A percentile compares a stretch with the other conserved stretches of the same genome.
Conservation (phyloP, 176 grass and related monocot genomes). For the Carex scoparia region DNA sequence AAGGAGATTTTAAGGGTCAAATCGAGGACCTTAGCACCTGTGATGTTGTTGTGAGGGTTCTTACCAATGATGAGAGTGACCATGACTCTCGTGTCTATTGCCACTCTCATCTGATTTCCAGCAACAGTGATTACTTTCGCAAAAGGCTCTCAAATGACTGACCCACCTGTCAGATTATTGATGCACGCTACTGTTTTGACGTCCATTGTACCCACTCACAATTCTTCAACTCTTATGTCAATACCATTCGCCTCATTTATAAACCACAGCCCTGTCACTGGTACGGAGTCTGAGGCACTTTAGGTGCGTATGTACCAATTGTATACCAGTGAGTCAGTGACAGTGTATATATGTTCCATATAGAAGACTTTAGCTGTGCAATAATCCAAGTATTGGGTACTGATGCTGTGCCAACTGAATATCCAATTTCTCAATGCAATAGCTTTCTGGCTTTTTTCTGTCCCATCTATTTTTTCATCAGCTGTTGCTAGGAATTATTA, state of each 20-base stretch:
- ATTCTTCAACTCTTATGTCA: conserved; percentile 69
- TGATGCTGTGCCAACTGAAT: not conserved
- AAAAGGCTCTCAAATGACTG: conserved; percentile 82
- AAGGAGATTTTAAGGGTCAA: conserved; percentile 22
- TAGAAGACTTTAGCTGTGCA: not conserved
- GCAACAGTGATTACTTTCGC: conserved; percentile 71
- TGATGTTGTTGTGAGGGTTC: conserved; percentile 85
- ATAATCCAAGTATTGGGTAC: not conserved
- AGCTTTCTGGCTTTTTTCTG: not conserved
- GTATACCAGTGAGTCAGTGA: too few species aligned
- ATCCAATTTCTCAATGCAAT: not conserved
- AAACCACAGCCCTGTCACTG: conserved; percentile 49
- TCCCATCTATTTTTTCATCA: not conserved
- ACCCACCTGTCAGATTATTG: conserved; percentile 94
- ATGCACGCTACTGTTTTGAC: conserved; percentile 74
- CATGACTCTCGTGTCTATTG: conserved; percentile 91
- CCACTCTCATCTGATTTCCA: conserved; percentile 55
- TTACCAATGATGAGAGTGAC: conserved; percentile 49
- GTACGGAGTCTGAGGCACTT: conserved; percentile 69
- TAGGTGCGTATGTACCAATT: conserved; percentile 27
- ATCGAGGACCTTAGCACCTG: conserved; percentile 68
- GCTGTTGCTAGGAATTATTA: not conserved
- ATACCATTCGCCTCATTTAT: conserved; percentile 66
- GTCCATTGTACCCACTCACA: conserved; percentile 61
- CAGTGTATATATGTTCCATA: not conserved